phyloP scores from a whole-genome alignment of 495 filamentous ascomycete genomes.

The Lichenothelia convexa region DNA sequence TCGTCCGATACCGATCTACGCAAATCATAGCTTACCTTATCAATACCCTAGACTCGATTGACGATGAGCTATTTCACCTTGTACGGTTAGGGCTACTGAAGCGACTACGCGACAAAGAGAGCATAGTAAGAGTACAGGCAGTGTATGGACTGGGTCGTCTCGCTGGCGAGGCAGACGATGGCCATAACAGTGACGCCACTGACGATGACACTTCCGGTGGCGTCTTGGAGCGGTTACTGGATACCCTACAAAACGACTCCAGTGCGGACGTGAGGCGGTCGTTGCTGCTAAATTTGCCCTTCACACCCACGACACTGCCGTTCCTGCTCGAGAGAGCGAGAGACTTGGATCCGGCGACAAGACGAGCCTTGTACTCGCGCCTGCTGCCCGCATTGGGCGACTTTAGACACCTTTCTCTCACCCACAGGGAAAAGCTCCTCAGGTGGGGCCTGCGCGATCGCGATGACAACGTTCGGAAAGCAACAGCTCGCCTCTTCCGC shows the following conservation, averaged over 20 bases:
- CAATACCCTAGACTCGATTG: conserved; percentile 77
- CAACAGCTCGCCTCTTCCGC: conserved; percentile 73
- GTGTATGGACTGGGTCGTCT: conserved; percentile 72
- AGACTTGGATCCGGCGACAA: conserved; percentile 67
- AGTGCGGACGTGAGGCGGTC: conserved; percentile 82
- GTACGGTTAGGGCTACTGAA: conserved; percentile 59
- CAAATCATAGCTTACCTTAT: conserved; percentile 77
- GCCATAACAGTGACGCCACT: conserved; percentile 38
- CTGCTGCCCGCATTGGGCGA: conserved; percentile 81
- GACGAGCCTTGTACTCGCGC: conserved; percentile 72
- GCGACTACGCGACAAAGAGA: conserved; percentile 81
- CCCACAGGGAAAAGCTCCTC: conserved; percentile 87
- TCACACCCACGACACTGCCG: conserved; percentile 63
- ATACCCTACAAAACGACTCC: conserved; percentile 84
- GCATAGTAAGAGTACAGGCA: conserved; percentile 82
- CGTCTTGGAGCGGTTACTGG: conserved; percentile 64
- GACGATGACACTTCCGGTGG: conserved; percentile 34
- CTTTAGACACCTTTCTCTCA: conserved; percentile 88
- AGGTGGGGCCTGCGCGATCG: conserved; percentile 90
- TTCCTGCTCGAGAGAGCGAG: conserved; percentile 82
- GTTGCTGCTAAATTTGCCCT: conserved; percentile 73
- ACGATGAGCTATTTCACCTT: conserved; percentile 72
- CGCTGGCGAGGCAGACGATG: conserved; percentile 52
- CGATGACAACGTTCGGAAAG: conserved; percentile 86
- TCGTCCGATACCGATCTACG: conserved; percentile 72